Evolutionary conservation across 2,329 filamentous ascomycete species (phyloP).

Genomic region (Botryotinia globosa): DNA sequence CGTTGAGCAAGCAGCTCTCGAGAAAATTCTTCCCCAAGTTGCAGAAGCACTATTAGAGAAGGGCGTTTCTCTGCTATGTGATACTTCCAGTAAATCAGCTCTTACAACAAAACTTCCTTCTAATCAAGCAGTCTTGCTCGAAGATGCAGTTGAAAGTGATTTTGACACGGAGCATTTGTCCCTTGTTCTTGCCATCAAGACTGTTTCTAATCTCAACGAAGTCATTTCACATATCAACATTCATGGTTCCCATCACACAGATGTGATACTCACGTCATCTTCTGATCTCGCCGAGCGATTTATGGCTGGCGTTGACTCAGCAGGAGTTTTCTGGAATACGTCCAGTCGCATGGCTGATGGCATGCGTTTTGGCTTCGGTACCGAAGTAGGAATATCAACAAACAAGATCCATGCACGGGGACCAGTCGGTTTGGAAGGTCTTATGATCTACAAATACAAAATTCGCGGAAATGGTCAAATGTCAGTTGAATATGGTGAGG

Average conservation of each 20-base stretch:
- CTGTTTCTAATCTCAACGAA: conserved; percentile 63
- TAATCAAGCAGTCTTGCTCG: conserved; percentile 49
- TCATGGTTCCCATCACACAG: conserved; percentile 92
- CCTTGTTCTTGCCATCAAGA: conserved; percentile 79
- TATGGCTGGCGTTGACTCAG: conserved; percentile 81
- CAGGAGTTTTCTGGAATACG: conserved; percentile 95
- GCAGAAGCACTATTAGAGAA: conserved; percentile 71
- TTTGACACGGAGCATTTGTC: conserved; percentile 89
- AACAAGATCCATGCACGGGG: conserved; percentile 97
- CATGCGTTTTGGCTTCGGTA: conserved; percentile 96
- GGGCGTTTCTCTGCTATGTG: conserved; percentile 81
- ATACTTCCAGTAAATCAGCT: conserved; percentile 62
- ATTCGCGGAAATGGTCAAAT: conserved; percentile 79
- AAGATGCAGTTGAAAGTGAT: conserved; percentile 67
- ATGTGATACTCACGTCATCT: conserved; percentile 77
- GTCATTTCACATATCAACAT: conserved; percentile 88
- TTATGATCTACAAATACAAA: conserved; percentile 98
- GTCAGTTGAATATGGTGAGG: conserved; percentile 71
- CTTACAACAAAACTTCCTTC: conserved; percentile 50
- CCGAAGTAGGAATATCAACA: conserved; percentile 96
- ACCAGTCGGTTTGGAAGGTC: conserved; percentile 86
- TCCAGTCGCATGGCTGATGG: conserved; percentile 93
- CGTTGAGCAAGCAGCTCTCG: conserved; percentile 69
- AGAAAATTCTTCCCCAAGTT: conserved; percentile 65
- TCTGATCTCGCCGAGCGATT: conserved; percentile 71